These are phyloP conservation scores for sorghum (Sorghum bicolor) DNA, from an alignment of 176 grass and related monocot species.

Conservation along the genomic window DNA sequence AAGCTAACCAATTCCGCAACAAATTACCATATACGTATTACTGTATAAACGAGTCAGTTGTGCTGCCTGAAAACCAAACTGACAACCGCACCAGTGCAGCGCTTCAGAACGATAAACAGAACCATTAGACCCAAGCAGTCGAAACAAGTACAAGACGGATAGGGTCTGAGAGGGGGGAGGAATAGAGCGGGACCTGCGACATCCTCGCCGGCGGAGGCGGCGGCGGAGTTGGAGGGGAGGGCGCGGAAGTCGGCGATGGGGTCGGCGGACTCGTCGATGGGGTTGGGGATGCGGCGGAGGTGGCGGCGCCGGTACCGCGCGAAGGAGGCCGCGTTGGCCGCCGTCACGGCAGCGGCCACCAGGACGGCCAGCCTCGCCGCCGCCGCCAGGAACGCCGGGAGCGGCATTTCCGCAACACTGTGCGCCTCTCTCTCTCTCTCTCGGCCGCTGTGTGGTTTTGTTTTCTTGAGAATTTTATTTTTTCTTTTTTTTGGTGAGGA, in stretches of 20 bases:
- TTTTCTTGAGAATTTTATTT: background rate
- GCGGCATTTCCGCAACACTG: conserved; percentile 43
- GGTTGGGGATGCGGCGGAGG: conserved; percentile 60
- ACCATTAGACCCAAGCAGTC: background rate
- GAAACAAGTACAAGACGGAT: background rate
- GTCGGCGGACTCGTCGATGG: conserved; percentile 65
- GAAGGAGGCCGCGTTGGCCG: conserved; percentile 65
- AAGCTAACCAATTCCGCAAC: background rate
- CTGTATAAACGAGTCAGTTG: background rate
- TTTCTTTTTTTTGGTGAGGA: too few species aligned
- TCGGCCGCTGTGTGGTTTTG: background rate
- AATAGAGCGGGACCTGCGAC: conserved; percentile 2
- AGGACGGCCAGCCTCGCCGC: conserved; percentile 66
- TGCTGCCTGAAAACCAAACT: background rate
- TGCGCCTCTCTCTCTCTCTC: background rate
- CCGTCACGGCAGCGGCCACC: conserved; percentile 38
- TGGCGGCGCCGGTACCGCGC: conserved; percentile 57
- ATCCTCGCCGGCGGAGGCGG: background rate
- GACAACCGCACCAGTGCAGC: background rate
- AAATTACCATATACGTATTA: background rate
- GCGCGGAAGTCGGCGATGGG: conserved; percentile 70
- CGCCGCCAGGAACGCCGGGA: conserved; percentile 47
- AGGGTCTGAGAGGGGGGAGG: background rate
- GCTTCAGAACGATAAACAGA: background rate
- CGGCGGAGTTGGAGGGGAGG: background rate